Evolutionary conservation across 2,329 filamentous ascomycete genomes (phyloP), one percentile per base, ranked within the genome.

Genomic region (Chaetomiaceae sp.): DNA sequence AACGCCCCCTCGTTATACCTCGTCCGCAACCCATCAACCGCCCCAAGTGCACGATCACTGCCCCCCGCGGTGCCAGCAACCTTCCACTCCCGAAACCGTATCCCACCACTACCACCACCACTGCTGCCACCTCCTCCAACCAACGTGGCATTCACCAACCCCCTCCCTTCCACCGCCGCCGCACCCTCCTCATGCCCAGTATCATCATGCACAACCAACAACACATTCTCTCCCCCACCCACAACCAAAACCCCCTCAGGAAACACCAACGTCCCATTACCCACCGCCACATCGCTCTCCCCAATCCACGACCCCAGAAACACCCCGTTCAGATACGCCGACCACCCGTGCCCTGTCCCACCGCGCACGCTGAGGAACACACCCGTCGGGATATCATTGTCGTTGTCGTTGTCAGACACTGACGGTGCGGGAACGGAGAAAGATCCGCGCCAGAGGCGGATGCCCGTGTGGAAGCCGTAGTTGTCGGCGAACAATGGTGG

Each of bases 381-480:
- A 23, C 39, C 39, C 8, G 31, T 49, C 4, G 46, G 30, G 10
- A 39, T 9, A 5, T 35, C 21, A 14, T 17, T n/a, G 2, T n/a
- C n/a, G n/a, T n/a, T n/a, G n/a, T n/a, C n/a, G n/a, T n/a, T n/a
- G n/a, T n/a, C n/a, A n/a, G n/a, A n/a, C n/a, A n/a, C n/a, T n/a
- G n/a, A n/a, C n/a, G n/a, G n/a, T n/a, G n/a, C n/a, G n/a, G 19
- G 4, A 2, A 5, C 3, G 14, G 39, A 10, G 31, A 49, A 49
- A 9, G 12, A 16, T 16, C 31, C 47, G 21, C 47, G 47, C 39
- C 39, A 49, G 16, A 49, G 47, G 21, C 31, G 47, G 21, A 37
- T 38, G 39, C 47, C 47, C 17, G 47, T 49, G 47, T 49, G 47
- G 35, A 49, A 49, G 9, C 40, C 40, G 40, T 49, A 38, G 2